These are phyloP conservation scores for Eucalyptus guilfoylei DNA, from an alignment of 345 rosid genomes.

Conservation along the genomic window DNA sequence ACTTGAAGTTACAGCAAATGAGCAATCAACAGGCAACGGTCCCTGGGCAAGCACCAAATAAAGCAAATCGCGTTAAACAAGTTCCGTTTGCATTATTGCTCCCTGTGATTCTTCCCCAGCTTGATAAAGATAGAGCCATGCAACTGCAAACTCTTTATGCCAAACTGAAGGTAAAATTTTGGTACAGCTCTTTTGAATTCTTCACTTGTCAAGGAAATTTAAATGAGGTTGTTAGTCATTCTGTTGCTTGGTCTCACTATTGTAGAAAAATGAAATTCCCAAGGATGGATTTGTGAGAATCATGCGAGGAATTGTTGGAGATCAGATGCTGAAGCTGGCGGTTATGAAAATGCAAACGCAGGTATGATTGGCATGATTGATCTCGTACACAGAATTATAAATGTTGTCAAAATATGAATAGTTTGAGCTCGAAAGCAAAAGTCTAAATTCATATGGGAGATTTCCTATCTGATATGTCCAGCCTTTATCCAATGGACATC, in stretches of 20 bases:
- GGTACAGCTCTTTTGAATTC: not conserved
- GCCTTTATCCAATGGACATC: not conserved
- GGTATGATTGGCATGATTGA: slow-evolving; percentile 13
- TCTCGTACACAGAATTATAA: not conserved
- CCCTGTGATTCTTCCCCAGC: slow-evolving; percentile 73
- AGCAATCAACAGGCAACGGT: slow-evolving; percentile 54
- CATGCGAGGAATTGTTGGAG: slow-evolving; percentile 85
- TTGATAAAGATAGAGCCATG: slow-evolving; percentile 91
- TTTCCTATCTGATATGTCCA: not conserved
- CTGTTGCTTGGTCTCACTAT: not conserved
- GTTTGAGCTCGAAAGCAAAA: not conserved
- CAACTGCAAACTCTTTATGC: slow-evolving; percentile 70
- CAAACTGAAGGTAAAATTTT: slow-evolving; percentile 52
- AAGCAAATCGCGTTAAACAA: slow-evolving; percentile 44
- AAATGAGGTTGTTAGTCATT: not conserved
- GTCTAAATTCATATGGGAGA: not conserved
- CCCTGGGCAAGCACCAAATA: slow-evolving; percentile 38
- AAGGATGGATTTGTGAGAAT: slow-evolving; percentile 84
- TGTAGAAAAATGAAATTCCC: slow-evolving; percentile 73
- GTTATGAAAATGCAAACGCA: slow-evolving; percentile 57
- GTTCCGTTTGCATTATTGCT: slow-evolving; percentile 75
- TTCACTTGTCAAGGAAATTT: not conserved
- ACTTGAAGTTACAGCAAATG: slow-evolving; percentile 43
- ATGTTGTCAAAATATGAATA: not conserved
- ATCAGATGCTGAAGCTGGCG: slow-evolving; percentile 85